Base-by-base conservation (phyloP, 1,284 basidiomycete genomes). In the Heterobasidion occidentale region DNA sequence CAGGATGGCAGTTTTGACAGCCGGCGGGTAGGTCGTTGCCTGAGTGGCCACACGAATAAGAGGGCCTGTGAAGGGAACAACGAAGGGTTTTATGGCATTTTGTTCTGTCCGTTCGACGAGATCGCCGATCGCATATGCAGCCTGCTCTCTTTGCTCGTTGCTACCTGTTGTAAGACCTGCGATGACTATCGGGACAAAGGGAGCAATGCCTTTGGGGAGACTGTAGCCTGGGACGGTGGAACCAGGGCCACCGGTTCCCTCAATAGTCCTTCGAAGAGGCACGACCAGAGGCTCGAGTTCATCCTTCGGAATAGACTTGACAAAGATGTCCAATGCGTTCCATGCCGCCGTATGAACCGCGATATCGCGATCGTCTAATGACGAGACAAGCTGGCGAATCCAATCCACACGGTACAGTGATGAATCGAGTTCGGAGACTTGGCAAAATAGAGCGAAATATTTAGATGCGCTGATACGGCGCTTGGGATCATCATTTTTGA, bases 41-140 rank as follows among this genome's bases (percentile, higher is more conserved):
- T 92, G 89, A 0, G 91, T 92, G 2, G 92, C 93, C 44, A 96
- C 92, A 66, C 92, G 88, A 66, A 98, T 98, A 61, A 98, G 85
- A 2, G 95, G 94, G 33, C 96, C 95, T 20, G 96, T 98, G 69
- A 98, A 94, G 36, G 92, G 90, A 11, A 98, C 95, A 59, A 98
- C 93, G 70, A 93, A 98, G 0, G 94, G 92, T 71, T 97, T 98
- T 81, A 99, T 91, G 1, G 93, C 86, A 20, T 77, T 80, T 67
- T 96, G 89, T 35, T 89, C 84, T 0, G 94, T 98, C 34, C 94
- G 83, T 69, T 95, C 90, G 15, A 98, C 92, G 50, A 99, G 83
- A 65, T 98, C 95, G 19, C 93, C 90, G 58, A 99, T 94, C 47
- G 92, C 94, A 64, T 93, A 90, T 0, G 96, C 94, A 2, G 95